Conservation (phyloP, 495 filamentous ascomycete genomes). For the Penicillium nucicola region DNA sequence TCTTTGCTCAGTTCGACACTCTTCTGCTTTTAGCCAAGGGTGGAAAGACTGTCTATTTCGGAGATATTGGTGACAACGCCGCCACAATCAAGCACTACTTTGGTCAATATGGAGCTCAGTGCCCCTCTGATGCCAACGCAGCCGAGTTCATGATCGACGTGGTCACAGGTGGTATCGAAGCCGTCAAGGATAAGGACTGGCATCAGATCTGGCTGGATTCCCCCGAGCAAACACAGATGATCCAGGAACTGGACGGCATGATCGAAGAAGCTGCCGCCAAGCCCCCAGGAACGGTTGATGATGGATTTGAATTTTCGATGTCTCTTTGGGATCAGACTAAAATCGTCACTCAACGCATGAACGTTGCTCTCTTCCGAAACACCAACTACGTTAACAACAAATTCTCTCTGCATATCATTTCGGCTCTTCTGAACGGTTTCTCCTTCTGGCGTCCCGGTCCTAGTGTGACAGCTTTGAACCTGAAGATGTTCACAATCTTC, state of each 20-base stretch:
- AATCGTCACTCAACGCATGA: conserved; percentile 56
- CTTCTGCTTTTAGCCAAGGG: conserved; percentile 66
- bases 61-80: conserved; percentile 55
- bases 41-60: conserved; percentile 71
- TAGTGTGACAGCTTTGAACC: conserved; percentile 25
- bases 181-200: conserved; percentile 51
- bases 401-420: conserved; percentile 39
- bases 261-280: conserved; percentile 37
- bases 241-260: conserved; percentile 54
- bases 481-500: conserved; percentile 46
- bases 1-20: conserved; percentile 73
- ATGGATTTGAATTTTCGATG: conserved; percentile 54
- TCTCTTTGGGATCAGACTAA: conserved; percentile 54
- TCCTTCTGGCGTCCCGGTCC: conserved; percentile 36
- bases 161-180: conserved; percentile 44
- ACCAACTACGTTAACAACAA: conserved; percentile 66
- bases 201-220: conserved; percentile 63
- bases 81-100: conserved; percentile 66
- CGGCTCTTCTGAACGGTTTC: conserved; percentile 38
- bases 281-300: conserved; percentile 30
- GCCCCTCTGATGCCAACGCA: conserved; percentile 69
- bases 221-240: conserved; percentile 38
- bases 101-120: conserved; percentile 69
- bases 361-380: conserved; percentile 58
- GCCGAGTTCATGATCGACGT: conserved; percentile 94